Evolutionary conservation across 805 yeast species (phyloP).

Genomic region (Kuraishia capsulata): DNA sequence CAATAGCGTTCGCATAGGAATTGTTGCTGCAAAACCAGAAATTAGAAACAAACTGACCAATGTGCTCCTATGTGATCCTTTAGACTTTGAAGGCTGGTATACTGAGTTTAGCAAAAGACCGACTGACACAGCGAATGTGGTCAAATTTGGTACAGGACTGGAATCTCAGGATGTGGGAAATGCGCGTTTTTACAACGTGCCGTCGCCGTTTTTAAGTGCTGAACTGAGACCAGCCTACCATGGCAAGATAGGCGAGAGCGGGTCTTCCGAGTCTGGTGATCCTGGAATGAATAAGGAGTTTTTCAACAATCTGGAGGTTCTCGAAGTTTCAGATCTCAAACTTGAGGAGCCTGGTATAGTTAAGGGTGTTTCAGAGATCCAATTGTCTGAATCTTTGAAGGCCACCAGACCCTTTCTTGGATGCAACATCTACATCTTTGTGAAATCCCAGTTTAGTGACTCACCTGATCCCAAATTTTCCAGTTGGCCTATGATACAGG

Average conservation of each 20-base stretch:
- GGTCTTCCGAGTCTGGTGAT: slow-evolving; percentile 7
- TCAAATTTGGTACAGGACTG: slow-evolving; percentile 3
- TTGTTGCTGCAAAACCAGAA: not conserved
- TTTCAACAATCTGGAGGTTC: slow-evolving; percentile 20
- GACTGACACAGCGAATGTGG: slow-evolving; percentile 5
- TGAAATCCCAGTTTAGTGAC: slow-evolving; percentile 13
- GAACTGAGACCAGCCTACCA: slow-evolving; percentile 19
- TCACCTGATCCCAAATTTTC: slow-evolving; percentile 7
- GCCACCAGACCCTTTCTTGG: not conserved
- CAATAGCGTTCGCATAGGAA: not conserved
- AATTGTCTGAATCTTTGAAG: not conserved
- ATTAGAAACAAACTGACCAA: slow-evolving; percentile 2
- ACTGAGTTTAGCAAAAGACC: slow-evolving; percentile 2
- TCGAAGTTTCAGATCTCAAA: slow-evolving; percentile 14
- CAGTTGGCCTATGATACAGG: slow-evolving; percentile 17
- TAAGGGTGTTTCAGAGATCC: not conserved
- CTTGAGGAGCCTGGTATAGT: not conserved
- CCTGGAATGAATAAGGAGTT: slow-evolving; percentile 10
- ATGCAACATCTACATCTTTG: slow-evolving; percentile 21
- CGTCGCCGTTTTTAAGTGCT: slow-evolving; percentile 19
- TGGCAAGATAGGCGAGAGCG: slow-evolving; percentile 14
- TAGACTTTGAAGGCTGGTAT: slow-evolving; percentile 6
- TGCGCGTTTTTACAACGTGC: slow-evolving; percentile 10
- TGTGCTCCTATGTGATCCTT: slow-evolving; percentile 5
- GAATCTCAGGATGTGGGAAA: slow-evolving; percentile 3